Evolutionary conservation across 139 green algal genomes (phyloP).

Genomic region (Chlamydomonas asymmetrica): DNA sequence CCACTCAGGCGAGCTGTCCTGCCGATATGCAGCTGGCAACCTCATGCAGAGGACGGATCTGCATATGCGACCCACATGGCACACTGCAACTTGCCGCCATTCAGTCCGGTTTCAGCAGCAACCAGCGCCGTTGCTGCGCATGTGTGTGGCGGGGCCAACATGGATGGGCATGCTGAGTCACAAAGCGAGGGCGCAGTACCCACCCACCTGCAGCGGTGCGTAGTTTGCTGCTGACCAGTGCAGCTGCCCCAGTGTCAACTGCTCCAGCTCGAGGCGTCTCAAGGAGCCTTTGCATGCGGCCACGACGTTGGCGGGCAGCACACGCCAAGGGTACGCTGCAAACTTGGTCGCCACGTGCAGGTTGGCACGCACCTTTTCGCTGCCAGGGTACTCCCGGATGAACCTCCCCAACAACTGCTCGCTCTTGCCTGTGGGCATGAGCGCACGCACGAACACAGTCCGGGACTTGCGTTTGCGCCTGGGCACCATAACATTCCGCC

Average conservation of each 20-base stretch:
- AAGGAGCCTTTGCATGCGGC: constrained; percentile 67
- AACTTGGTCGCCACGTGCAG: constrained; percentile 83
- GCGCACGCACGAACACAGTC: neutral
- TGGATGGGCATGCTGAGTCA: neutral
- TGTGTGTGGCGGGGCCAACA: neutral
- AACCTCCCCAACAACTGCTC: constrained; percentile 74
- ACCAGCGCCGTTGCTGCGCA: neutral
- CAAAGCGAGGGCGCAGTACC: neutral
- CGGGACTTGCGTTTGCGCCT: neutral
- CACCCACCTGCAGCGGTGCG: constrained; percentile 66
- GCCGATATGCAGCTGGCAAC: too few relatives aligned
- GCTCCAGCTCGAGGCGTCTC: constrained; percentile 60
- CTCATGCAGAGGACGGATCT: too few relatives aligned
- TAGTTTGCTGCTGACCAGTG: constrained; percentile 90
- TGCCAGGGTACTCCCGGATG: constrained; percentile 63
- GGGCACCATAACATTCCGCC: too few relatives aligned
- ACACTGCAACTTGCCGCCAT: too few relatives aligned
- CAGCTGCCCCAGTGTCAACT: constrained; percentile 81
- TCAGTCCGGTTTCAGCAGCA: too few relatives aligned
- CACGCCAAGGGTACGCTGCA: constrained; percentile 81
- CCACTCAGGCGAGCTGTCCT: too few relatives aligned
- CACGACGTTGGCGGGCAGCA: constrained; percentile 69
- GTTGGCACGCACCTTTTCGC: constrained; percentile 12
- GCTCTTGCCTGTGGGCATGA: constrained; percentile 33
- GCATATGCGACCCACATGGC: too few relatives aligned